Evolutionary conservation across 2,329 filamentous ascomycete genomes (phyloP), one percentile per base, ranked within the genome.

Genomic region (Coniochaeta prunicola): DNA sequence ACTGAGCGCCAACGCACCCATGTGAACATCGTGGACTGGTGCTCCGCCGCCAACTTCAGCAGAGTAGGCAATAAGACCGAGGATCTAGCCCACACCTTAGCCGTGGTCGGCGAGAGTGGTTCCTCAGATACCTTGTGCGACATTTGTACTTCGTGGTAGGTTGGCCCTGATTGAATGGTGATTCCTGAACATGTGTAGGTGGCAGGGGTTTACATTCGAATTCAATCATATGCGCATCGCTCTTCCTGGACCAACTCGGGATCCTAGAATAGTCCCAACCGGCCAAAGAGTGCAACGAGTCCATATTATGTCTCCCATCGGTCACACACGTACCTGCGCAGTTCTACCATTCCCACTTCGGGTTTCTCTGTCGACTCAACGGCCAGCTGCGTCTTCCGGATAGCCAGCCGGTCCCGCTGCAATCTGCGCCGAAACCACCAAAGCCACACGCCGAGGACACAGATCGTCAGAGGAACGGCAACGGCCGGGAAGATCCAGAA

Each of bases 1-100:
- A 80, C 31, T 19, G 77, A 83, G 56, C 87, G 87, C 61, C 82
- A 86, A 67, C 78, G 81, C n/a, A 85, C 81, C 0, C 69, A 80
- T n/a, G n/a, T n/a, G 40, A 83, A 87, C 63, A 74, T 84, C 58
- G 77, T 80, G 2, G 77, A 86, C 63, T 66, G 85, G 57, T 85
- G 80, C 1, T 74, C 72, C 1, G 81, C 83, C 28, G 75, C 77
- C 48, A 82, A 86, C 63, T 71, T 87, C 12, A 78, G 69, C 54
- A 70, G 70, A 2, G 68, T 81, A 21, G 83, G 82, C 7, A 84
- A 81, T 64, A 83, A 81, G 67, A 80, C 76, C 0, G 66, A 80
- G 1, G 70, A 80, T 6, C 84, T 85, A 59, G 70, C 79, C 19
- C 79, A 82, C 10, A 83, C 85, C 66, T 85, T 82, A 0, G 85